These are phyloP conservation scores for Aspergillus nomiae DNA, from an alignment of 2,329 filamentous ascomycete genomes.

Conservation along the genomic window DNA sequence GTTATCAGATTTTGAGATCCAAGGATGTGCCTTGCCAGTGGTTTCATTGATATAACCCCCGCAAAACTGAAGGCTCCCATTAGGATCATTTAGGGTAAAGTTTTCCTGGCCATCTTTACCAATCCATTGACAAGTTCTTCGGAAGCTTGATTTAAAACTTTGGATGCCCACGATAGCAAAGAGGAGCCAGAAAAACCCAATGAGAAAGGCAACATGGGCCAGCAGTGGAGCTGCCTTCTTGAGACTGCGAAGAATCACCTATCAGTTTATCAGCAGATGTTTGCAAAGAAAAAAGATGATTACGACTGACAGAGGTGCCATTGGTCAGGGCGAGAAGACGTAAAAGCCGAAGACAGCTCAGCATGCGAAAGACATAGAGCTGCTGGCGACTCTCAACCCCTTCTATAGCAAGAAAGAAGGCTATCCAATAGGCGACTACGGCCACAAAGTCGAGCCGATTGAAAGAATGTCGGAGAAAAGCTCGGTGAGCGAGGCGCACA, in stretches of 20 bases:
- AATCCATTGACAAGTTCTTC: conserved; percentile 76
- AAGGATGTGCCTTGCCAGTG: conserved; percentile 64
- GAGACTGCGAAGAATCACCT: conserved; percentile 90
- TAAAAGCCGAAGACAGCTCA: conserved; percentile 91
- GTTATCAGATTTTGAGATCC: conserved; percentile 61
- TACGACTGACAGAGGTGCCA: conserved; percentile 74
- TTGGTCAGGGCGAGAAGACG: conserved; percentile 89
- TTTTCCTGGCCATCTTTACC: conserved; percentile 55
- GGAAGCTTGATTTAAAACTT: conserved; percentile 85
- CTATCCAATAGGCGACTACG: conserved; percentile 92
- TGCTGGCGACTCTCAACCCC: conserved; percentile 70
- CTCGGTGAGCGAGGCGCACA: conserved; percentile 81
- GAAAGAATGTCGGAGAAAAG: conserved; percentile 92
- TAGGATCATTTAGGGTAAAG: conserved; percentile 50
- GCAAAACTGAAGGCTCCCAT: conserved; percentile 74
- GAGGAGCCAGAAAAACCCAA: conserved; percentile 95
- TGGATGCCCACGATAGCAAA: conserved; percentile 97
- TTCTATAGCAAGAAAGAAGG: conserved; percentile 71
- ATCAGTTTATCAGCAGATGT: conserved; percentile 19
- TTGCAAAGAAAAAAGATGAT: neutral
- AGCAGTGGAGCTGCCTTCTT: conserved; percentile 93
- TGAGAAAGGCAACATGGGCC: conserved; percentile 89
- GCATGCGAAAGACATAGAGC: conserved; percentile 91
- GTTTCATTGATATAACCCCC: conserved; percentile 73
- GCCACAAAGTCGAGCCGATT: conserved; percentile 94